Conservation (phyloP, 2,329 filamentous ascomycete genomes). For the Phoma sp. region DNA sequence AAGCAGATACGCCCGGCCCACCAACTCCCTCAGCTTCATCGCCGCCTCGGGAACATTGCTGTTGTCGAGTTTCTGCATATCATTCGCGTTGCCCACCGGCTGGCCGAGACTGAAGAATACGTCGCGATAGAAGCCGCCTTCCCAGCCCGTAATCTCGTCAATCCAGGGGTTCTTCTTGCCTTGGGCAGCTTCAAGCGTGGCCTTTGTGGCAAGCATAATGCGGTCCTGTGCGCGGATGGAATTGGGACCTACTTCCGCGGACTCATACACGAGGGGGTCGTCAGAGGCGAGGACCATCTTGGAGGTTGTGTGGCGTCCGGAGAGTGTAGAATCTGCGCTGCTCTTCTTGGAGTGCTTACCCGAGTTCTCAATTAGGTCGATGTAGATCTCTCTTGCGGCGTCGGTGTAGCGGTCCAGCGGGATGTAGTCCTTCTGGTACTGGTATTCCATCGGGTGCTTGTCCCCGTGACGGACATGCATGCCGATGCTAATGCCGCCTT, state of each 20-base stretch:
- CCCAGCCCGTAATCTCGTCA: slow-evolving; percentile 83
- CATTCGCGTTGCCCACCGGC: slow-evolving; percentile 40
- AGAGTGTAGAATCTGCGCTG: slow-evolving; percentile 20
- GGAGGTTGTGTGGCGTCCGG: slow-evolving; percentile 41
- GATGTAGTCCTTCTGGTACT: slow-evolving; percentile 80
- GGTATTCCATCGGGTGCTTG: slow-evolving; percentile 76
- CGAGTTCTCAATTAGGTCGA: slow-evolving; percentile 53
- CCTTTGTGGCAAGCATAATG: slow-evolving; percentile 76
- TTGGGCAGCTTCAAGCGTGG: slow-evolving; percentile 52
- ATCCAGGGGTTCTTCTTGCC: slow-evolving; percentile 62
- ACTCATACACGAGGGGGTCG: slow-evolving; percentile 76
- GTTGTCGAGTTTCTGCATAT: slow-evolving; percentile 29
- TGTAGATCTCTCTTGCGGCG: slow-evolving; percentile 62
- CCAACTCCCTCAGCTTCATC: slow-evolving; percentile 73
- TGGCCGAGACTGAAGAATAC: slow-evolving; percentile 81
- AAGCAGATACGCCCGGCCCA: slow-evolving; percentile 82
- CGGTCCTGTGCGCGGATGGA: slow-evolving; percentile 72
- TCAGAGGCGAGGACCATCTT: slow-evolving; percentile 76
- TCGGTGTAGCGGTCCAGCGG: slow-evolving; percentile 73
- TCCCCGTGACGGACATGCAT: slow-evolving; percentile 84
- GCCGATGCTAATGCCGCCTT: slow-evolving; percentile 67
- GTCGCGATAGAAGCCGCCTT: slow-evolving; percentile 82
- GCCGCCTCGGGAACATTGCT: slow-evolving; percentile 54
- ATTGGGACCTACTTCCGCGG: slow-evolving; percentile 66
- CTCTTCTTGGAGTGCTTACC: slow-evolving; percentile 45